phyloP scores from a whole-genome alignment of 164 flowering plant species.

The Vitis riparia region DNA sequence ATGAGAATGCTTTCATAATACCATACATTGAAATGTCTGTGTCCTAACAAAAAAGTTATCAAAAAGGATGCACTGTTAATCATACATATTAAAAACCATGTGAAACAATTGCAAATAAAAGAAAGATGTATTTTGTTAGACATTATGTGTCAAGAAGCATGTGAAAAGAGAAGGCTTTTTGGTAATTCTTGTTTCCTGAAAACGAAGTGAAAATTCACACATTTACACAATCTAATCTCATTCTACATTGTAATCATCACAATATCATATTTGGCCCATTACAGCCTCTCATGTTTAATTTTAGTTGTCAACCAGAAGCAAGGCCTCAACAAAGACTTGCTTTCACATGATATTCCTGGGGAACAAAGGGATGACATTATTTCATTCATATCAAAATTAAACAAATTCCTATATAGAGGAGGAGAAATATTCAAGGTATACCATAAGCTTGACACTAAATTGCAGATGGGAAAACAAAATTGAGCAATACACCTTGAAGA shows the following conservation, averaged over 20 bases:
- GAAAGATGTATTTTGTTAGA: too few relatives aligned
- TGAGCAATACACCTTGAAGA: slow-evolving; percentile 1
- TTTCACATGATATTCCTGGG: not conserved
- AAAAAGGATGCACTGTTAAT: too few relatives aligned
- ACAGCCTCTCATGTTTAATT: not conserved
- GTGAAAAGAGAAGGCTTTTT: not conserved
- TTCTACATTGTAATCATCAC: not conserved
- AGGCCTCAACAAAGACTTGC: not conserved
- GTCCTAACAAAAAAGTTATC: too few relatives aligned
- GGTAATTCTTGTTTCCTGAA: not conserved
- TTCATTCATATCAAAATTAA: not conserved
- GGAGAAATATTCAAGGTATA: not conserved
- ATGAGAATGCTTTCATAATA: too few relatives aligned
- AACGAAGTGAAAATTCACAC: not conserved
- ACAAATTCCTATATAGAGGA: not conserved
- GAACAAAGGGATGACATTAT: not conserved
- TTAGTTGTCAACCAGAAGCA: not conserved
- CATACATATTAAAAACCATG: too few relatives aligned
- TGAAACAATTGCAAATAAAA: too few relatives aligned
- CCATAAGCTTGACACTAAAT: not conserved
- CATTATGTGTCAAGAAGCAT: too few relatives aligned
- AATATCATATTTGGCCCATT: not conserved
- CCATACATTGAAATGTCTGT: too few relatives aligned
- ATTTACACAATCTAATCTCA: not conserved
- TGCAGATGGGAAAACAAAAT: slow-evolving; percentile 4